Base-by-base conservation (phyloP, 331 rosid genomes). In the Arachis monticola region DNA sequence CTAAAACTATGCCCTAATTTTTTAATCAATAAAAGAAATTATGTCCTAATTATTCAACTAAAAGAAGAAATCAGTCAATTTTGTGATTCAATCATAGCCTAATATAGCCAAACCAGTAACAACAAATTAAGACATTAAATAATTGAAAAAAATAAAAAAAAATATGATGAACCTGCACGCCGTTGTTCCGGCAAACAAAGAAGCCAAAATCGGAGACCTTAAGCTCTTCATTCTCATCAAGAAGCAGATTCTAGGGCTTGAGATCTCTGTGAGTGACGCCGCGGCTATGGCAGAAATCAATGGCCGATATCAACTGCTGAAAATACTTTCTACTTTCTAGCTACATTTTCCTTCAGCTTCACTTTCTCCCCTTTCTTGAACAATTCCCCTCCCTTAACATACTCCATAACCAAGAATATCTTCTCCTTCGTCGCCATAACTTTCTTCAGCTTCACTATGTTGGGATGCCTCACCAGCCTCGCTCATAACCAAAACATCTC, bases 201-300 rank as follows among this genome's bases (percentile, higher is more conserved):
- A 91, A 87, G 0, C 97, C 97, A 11, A 91, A 91, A 47, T 91
- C 97, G 0, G 97, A 85, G 59, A 91, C 77, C 22, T 91, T 91
- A 67, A 91, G 86, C 40, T 89, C 77, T 51, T 38, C 97, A 72
- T 89, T 78, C 56, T 89, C 97, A 17, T 89, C 97, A 0, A 91
- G 85, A 44, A 91, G 73, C 0, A 91, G 75, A 73, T 91, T 91
- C 62, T 91, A 95, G 0, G 97, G 97, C 78, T 91, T 91, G 68
- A 91, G 74, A 45, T 91, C 97, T 0, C 95, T 86, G 67, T 91
- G 97, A 1, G 91, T 84, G 1, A 91, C 91, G 0, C 97, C 95
- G 1, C 95, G 48, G 75, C 97, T 91, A 68, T 91, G 97, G 27
- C 97, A 91, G 81, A 72, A 91, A 72, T 89, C 97, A 14, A 91